Base-by-base conservation (phyloP, 2,329 filamentous ascomycete genomes). In the Lachnellula hyalina region DNA sequence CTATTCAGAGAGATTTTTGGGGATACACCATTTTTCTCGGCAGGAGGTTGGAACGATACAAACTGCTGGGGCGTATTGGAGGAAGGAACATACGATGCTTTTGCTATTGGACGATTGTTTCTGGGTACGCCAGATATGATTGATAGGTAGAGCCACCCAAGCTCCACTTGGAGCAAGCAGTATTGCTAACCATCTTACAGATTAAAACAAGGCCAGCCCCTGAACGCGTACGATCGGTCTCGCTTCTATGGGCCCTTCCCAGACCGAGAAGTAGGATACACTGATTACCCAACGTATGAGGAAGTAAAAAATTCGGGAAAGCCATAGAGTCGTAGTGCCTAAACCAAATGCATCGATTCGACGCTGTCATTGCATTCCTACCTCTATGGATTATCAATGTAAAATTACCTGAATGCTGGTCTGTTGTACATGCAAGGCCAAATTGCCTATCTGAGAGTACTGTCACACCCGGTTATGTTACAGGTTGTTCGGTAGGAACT, bases 1-100 rank as follows among this genome's bases (percentile, higher is more conserved):
- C 53, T 69, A 2, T 80, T 82, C 62, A 75, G 78, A 19, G 60
- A 72, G 11, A 82, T 83, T 55, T 77, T 81, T 50, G 74, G 73
- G 2, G 67, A 70, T 5, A 78, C 79, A 0, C 79, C 79, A 0
- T 80, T 83, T 67, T 74, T 84, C 57, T 76, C 79, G 0, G 79
- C 77, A 0, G 80, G 80, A 5, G 80, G 80, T 0, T 84, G 76
- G 67, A 71, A 77, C 50, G 72, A 80, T 42, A 70, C 70, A 38
- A 82, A 80, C 57, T 73, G 72, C 0, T 77, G 74, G 70, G 76
- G 74, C 1, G 73, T 78, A 41, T 62, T 81, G 11, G 76, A 78
- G 56, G 69, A 74, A 1, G 73, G 72, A 2, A 71, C 66, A 25
- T 77, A 77, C 51, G 77, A 80, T 57, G 77, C 67, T 8, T 60